Percentiles rank a stretch among this genome's conserved stretches.
Conservation (phyloP, 306 rosid genomes). For the Mimosa pudica region DNA sequence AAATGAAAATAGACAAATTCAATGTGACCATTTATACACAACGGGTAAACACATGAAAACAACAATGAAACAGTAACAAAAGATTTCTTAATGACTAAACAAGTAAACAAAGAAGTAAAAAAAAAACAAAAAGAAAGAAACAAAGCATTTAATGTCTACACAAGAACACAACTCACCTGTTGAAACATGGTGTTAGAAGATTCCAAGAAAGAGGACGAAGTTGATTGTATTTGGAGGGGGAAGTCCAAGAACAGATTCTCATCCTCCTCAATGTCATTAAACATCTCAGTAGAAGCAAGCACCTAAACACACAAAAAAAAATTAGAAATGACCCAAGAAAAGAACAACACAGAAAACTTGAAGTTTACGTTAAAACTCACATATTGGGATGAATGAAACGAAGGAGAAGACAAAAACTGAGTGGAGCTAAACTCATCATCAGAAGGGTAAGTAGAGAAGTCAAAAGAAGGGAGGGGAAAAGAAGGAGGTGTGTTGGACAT, state of each 20-base stretch:
- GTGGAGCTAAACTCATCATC: conserved; percentile 59
- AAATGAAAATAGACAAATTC: conserved; percentile 12
- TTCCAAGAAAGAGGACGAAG: conserved; percentile 41
- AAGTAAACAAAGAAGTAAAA: neutral
- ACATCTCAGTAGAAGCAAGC: conserved; percentile 63
- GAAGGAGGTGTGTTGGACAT: conserved; percentile 68
- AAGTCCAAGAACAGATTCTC: conserved; percentile 56
- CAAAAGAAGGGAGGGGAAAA: conserved; percentile 54
- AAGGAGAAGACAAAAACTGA: conserved; percentile 65
- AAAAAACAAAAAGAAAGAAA: neutral
- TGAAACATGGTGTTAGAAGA: conserved; percentile 54
- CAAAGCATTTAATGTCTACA: neutral
- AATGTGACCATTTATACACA: neutral
- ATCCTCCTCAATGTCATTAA: conserved; percentile 45
- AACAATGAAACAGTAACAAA: neutral
- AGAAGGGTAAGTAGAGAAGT: conserved; percentile 55
- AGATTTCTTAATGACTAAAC: neutral
- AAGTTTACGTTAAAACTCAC: conserved; percentile 32
- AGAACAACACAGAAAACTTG: conserved; percentile 21
- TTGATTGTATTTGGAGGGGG: conserved; percentile 64
- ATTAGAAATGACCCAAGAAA: neutral
- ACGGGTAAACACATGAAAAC: neutral
- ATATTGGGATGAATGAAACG: conserved; percentile 61
- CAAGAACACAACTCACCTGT: conserved; percentile 39
- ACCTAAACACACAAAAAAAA: conserved; percentile 45